Conservation (phyloP, 2,329 filamentous ascomycete species). For the Cladophialophora bantiana region DNA sequence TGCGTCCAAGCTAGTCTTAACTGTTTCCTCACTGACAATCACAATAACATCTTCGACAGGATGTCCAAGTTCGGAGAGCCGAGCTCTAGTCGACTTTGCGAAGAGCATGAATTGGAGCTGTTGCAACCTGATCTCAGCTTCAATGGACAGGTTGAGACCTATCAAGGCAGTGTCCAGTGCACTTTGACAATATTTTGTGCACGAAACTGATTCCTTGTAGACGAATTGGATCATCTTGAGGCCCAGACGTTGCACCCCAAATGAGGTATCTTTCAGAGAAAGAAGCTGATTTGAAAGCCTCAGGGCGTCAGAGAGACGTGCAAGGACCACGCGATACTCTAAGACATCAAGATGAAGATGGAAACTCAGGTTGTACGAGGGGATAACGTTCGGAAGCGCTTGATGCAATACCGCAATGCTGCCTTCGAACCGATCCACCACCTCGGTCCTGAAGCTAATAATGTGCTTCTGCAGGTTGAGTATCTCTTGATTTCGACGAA, state of each 20-base stretch:
- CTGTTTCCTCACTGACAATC: neutral
- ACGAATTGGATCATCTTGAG: constrained; percentile 31
- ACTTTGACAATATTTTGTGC: constrained; percentile 27
- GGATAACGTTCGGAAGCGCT: constrained; percentile 40
- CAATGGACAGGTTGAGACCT: constrained; percentile 35
- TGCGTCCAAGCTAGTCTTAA: constrained; percentile 10
- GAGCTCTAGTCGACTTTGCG: constrained; percentile 19
- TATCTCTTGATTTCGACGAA: constrained; percentile 37
- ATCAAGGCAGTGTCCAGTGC: constrained; percentile 27
- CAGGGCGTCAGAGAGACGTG: constrained; percentile 38
- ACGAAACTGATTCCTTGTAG: constrained; percentile 33
- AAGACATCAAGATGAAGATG: constrained; percentile 39
- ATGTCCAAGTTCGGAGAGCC: neutral
- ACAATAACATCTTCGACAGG: neutral
- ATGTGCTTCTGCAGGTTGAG: constrained; percentile 37
- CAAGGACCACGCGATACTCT: constrained; percentile 35
- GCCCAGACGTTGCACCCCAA: constrained; percentile 37
- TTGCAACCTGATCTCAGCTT: constrained; percentile 41
- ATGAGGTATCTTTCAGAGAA: constrained; percentile 36
- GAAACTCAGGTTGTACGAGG: constrained; percentile 40
- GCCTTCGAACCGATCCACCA: constrained; percentile 36
- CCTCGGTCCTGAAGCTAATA: constrained; percentile 32
- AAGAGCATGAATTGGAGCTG: constrained; percentile 37
- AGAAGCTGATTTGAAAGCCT: constrained; percentile 34
- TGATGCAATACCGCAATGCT: constrained; percentile 31